A percentile compares a stretch with the other conserved stretches of the same genome.
Conservation (phyloP, 2,329 filamentous ascomycete species). For the Pseudogymnoascus sp. region DNA sequence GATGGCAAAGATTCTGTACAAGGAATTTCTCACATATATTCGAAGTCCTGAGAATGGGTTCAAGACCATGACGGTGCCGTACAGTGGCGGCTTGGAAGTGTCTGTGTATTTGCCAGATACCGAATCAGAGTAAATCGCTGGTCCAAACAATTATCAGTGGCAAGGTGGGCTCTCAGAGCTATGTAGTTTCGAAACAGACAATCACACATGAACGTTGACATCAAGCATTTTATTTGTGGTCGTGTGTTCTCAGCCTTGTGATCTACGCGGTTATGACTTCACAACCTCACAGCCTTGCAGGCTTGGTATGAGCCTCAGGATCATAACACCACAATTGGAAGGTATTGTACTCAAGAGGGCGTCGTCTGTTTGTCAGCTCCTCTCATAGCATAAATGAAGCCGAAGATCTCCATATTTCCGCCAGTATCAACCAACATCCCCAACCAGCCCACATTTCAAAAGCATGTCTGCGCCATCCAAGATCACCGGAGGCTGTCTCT, state of each 20-base stretch:
- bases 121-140: neutral
- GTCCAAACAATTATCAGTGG: neutral
- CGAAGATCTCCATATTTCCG: neutral
- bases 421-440: neutral
- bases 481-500: slow-evolving; percentile 45
- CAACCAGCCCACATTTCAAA: neutral
- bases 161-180: neutral
- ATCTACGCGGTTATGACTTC: neutral
- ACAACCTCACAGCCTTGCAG: neutral
- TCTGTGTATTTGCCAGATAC: slow-evolving; percentile 29
- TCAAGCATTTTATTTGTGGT: neutral
- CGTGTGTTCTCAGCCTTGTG: neutral
- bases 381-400: neutral
- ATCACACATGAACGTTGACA: neutral
- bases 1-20: slow-evolving; percentile 33
- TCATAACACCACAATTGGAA: neutral
- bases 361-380: neutral
- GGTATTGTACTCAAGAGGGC: slow-evolving; percentile 2
- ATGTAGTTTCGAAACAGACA: neutral
- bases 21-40: slow-evolving; percentile 41
- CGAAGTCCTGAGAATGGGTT: slow-evolving; percentile 40
- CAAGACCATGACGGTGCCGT: slow-evolving; percentile 40
- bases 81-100: slow-evolving; percentile 40
- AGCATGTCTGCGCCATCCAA: slow-evolving; percentile 14
- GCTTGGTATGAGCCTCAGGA: slow-evolving; percentile 5